A percentile compares a stretch with the other conserved stretches of the same genome.
phyloP scores from a whole-genome alignment of 805 yeast species.

The Candida morakotiae region DNA sequence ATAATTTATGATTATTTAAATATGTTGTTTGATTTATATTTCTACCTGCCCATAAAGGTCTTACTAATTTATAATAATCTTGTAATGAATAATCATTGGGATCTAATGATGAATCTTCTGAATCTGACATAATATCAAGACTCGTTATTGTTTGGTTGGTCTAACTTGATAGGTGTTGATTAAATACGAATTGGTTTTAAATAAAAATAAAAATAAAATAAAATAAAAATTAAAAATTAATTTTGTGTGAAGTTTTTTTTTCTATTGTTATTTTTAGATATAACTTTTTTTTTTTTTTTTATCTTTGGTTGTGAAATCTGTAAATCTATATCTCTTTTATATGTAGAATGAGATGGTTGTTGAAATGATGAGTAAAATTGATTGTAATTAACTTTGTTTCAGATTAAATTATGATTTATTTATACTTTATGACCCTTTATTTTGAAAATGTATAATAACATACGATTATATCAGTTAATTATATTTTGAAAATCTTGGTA shows the following conservation, averaged over 20 bases:
- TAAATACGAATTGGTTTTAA: too few species aligned
- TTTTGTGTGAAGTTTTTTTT: slow-evolving; percentile 1
- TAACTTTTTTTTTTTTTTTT: not conserved
- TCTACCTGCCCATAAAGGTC: slow-evolving; percentile 15
- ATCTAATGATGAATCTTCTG: slow-evolving; percentile 15
- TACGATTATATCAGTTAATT: too few species aligned
- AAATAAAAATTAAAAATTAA: not conserved
- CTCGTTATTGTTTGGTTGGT: not conserved
- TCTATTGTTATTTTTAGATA: not conserved
- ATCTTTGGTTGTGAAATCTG: not conserved
- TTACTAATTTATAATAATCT: slow-evolving; percentile 17
- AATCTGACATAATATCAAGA: slow-evolving; percentile 12
- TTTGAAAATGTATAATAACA: too few species aligned
- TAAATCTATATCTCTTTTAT: too few species aligned
- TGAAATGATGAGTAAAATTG: too few species aligned
- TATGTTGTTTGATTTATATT: slow-evolving; percentile 10
- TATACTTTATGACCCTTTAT: too few species aligned
- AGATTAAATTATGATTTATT: too few species aligned
- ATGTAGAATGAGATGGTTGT: too few species aligned
- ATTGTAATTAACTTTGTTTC: too few species aligned
- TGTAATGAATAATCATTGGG: slow-evolving; percentile 11
- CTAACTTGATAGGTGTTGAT: too few species aligned
- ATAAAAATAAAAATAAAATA: too few species aligned
- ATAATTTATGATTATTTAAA: slow-evolving; percentile 16
- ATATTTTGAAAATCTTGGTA: too few species aligned